Evolutionary conservation across 352 stramenopile genomes (phyloP), one percentile per base, ranked within the genome.

Genomic region (Phytophthora ramorum): DNA sequence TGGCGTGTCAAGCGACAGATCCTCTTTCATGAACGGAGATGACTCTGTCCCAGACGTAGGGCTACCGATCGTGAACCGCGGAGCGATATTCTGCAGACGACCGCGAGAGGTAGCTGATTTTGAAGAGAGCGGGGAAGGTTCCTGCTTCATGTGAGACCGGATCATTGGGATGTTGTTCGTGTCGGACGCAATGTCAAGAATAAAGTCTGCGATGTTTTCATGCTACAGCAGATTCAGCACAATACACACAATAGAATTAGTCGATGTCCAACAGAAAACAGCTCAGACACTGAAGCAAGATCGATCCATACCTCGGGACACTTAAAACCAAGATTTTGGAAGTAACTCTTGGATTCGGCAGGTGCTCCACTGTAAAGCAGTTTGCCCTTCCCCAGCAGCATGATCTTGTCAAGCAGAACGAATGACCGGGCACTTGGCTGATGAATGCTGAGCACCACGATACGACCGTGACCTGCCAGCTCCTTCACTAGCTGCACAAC

Each of bases 351-450:
- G 17, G 80, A 80, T 7, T 80, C 70, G 0, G 69, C 66, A 1
- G 84, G 84, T 0, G 75, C 40, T 7, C 82, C 81, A 58, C 81
- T 75, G 65, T 92, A 92, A 0, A 93, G 63, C 53, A 89, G 66
- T 49, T 88, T 84, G 26, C 86, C 87, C 58, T 93, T 92, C 4
- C 79, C 92, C 14, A 99, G 69, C 13, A 98, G 73, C 48, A 98
- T 80, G 41, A 98, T 87, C 43, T 89, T 75, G 69, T 98, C 92
- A 16, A 99, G 66, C 34, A 90, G 76, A 46, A 93, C 57, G 71
- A 97, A 98, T 38, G 97, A 96, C 34, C 88, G 93, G 17, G 89
- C 83, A 52, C 91, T 91, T 0, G 96, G 96, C 69, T 98, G 91
- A 64, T 97, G 91, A 53, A 97, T 89, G 54, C 88, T 93, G 28